These are phyloP conservation scores for Blepharisma stoltei DNA, from an alignment of 73 alveolate genomes.

Conservation along the genomic window DNA sequence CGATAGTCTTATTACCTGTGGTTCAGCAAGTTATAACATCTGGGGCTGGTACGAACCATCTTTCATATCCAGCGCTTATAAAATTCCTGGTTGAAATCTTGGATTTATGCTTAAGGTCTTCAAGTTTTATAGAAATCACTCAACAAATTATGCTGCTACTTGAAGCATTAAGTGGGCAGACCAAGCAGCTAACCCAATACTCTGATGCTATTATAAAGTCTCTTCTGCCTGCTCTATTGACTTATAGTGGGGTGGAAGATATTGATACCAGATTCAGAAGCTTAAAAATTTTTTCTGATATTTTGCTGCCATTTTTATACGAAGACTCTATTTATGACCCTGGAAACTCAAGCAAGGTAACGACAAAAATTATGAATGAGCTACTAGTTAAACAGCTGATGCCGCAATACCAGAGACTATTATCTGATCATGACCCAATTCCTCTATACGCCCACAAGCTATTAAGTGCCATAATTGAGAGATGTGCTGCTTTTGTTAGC, in stretches of 20 bases:
- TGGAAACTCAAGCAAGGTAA: slow-evolving; percentile 50
- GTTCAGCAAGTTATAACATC: slow-evolving; percentile 39
- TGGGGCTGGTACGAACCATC: slow-evolving; percentile 24
- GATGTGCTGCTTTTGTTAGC: slow-evolving; percentile 9
- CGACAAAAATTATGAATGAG: slow-evolving; percentile 62
- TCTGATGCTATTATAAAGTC: background rate
- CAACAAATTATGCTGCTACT: slow-evolving; percentile 36
- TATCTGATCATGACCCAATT: slow-evolving; percentile 39
- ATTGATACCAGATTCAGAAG: slow-evolving; percentile 63
- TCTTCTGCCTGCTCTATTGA: slow-evolving; percentile 30
- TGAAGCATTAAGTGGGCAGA: slow-evolving; percentile 36
- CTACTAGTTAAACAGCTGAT: slow-evolving; percentile 50
- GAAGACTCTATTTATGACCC: slow-evolving; percentile 70
- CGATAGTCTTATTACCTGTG: slow-evolving; percentile 42
- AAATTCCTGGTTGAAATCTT: background rate
- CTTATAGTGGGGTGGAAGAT: background rate
- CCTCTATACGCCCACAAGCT: slow-evolving; percentile 44
- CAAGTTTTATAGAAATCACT: slow-evolving; percentile 24
- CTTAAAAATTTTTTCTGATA: slow-evolving; percentile 77
- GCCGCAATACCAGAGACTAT: slow-evolving; percentile 36
- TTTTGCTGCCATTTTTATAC: slow-evolving; percentile 61
- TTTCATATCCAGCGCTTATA: slow-evolving; percentile 24
- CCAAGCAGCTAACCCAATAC: slow-evolving; percentile 1
- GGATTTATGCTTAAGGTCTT: slow-evolving; percentile 13
- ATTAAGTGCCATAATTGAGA: slow-evolving; percentile 15